Percentiles rank a stretch among this genome's conserved stretches.
These are phyloP conservation scores for Calocybe indica DNA, from an alignment of 768 basidiomycete genomes.

Conservation along the genomic window DNA sequence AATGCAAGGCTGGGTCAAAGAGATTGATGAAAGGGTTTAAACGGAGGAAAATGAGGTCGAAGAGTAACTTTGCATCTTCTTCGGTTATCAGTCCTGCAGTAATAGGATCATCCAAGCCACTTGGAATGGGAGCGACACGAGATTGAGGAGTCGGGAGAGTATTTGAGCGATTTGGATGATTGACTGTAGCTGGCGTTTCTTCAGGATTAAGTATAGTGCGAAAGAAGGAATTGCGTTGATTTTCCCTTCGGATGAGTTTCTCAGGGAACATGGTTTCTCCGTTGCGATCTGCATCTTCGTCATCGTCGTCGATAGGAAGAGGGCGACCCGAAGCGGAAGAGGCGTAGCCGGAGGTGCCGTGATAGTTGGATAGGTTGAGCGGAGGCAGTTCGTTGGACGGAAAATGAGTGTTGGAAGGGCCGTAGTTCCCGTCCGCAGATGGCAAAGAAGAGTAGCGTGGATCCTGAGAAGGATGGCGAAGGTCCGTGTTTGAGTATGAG, in stretches of 20 bases:
- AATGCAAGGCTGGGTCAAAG: conserved; percentile 84
- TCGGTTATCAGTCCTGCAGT: conserved; percentile 65
- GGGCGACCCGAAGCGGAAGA: conserved; percentile 26
- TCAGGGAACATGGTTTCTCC: conserved; percentile 69
- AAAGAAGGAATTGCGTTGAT: conserved; percentile 72
- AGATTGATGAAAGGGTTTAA: conserved; percentile 87
- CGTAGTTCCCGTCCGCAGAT: conserved; percentile 25
- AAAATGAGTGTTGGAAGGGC: conserved; percentile 29
- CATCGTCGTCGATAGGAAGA: conserved; percentile 55
- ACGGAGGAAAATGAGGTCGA: conserved; percentile 75
- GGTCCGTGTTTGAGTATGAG: conserved; percentile 27
- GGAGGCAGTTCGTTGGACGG: conserved; percentile 43
- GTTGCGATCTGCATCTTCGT: conserved; percentile 53
- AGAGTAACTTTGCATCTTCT: conserved; percentile 62
- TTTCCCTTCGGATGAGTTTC: conserved; percentile 68
- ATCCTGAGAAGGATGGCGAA: conserved; percentile 23
- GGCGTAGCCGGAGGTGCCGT: conserved; percentile 26
- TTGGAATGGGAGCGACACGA: conserved; percentile 29
- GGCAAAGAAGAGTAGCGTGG: conserved; percentile 20
- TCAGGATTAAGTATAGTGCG: conserved; percentile 77
- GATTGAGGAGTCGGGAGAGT: conserved; percentile 35
- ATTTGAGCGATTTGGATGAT: conserved; percentile 25
- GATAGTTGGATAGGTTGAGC: conserved; percentile 34
- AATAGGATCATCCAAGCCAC: conserved; percentile 59
- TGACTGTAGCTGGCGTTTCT: conserved; percentile 34